Evolutionary conservation across 306 rosid species (phyloP), one percentile per base, ranked within the genome.

Genomic region (Castanea mollissima): DNA sequence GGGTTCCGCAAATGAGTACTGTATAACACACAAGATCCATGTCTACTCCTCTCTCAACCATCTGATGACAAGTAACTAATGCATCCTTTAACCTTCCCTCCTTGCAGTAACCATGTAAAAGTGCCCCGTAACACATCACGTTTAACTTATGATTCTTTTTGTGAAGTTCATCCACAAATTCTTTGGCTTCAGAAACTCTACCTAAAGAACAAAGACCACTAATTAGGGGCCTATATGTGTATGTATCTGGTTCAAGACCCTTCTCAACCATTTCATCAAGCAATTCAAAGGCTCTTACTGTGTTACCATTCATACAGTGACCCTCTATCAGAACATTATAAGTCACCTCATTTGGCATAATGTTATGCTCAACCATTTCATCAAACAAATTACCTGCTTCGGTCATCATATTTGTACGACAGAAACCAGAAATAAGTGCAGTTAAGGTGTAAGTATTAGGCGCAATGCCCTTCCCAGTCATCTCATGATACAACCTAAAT

Each of bases 311-410:
- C 73, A 79, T 72, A 81, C 97, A 91, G 79, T 91, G 76, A 20
- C 97, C 98, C 59, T 95, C 93, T 62, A 95, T 92, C 93, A 95
- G 80, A 67, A 95, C 90, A 84, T 95, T 95, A 80, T 95, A 95
- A 58, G 97, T 92, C 81, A 95, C 94, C 88, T 94, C 94, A 56
- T 90, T 94, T 70, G 97, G 97, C 84, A 86, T 29, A 68, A 92
- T 84, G 73, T 87, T 92, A 71, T 80, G 79, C 78, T 79, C 85
- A 71, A 80, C 74, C 94, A 94, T 86, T 81, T 94, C 97, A 70
- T 71, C 83, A 55, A 92, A 90, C 81, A 92, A 73, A 51, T 86
- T 82, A 78, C 83, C 80, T 23, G 99, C 99, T 81, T 91, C 92
- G 25, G 73, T 70, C 91, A 94, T 88, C 82, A 77, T 83, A 74